Base-by-base conservation (phyloP, 768 basidiomycete species). In the Pleurotus eryngii region DNA sequence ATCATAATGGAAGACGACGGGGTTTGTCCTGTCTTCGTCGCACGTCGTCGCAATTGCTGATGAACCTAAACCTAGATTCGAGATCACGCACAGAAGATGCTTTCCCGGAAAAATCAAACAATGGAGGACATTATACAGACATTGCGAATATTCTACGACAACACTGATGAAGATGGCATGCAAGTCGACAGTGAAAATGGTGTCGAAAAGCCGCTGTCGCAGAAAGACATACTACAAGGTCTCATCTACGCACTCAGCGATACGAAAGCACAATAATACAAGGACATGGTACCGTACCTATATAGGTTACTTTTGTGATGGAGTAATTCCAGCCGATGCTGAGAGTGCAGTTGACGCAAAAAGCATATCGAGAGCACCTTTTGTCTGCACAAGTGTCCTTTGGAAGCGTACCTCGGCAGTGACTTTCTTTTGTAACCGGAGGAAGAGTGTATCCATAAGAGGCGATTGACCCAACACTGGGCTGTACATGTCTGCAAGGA, bases 1-100 rank as follows among this genome's bases (percentile, higher is more conserved):
- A 72, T 98, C 24, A 81, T 85, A 56, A 95, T 98, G 95, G 97
- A 99, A 72, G 96, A 98, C 64, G 96, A 98, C 64, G 97, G 96
- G 38, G 97, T 97, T 74, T 56, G 90, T 72, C 3, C 0, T 26
- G 24, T 26, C 5, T 1, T n/a, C 30, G 48, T 8, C 15, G 30
- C 30, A 11, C 0, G 0, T 9, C 30, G 30, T 9, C 30, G 30
- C 30, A 9, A 35, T 11, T 35, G 9, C 7, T 14, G 17, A 42
- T 57, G 48, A 46, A 14, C 8, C n/a, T 40, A 26, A 18, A 27
- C 14, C 35, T 64, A 98, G 96, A 85, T 95, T 51, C 87, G 85
- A 48, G 73, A 74, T 9, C 96, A 98, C 71, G 76, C 86, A 5
- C 68, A 79, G 54, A 82, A 85, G 64, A 89, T 98, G 79, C 76